Evolutionary conservation across 148 eudicot species (phyloP).

Genomic region (Pharnaceum exiguum): DNA sequence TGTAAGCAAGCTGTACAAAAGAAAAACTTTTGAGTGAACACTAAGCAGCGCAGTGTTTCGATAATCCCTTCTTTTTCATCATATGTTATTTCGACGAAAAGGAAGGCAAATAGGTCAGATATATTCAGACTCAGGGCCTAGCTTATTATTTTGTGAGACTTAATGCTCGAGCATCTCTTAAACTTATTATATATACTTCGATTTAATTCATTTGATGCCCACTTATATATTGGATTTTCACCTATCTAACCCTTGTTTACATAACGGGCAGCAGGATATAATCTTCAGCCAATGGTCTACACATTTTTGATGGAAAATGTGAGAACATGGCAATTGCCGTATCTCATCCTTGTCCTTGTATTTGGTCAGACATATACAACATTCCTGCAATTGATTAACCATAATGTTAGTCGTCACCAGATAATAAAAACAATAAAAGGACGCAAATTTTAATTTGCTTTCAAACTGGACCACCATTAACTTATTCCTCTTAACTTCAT

Average conservation of each 20-base stretch:
- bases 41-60: no score
- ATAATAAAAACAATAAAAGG: neutral
- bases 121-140: no score
- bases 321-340: constrained; percentile 73
- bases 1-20: neutral
- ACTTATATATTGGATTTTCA: neutral
- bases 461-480: no score
- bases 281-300: constrained; percentile 96
- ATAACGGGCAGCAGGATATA: constrained; percentile 86
- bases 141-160: no score
- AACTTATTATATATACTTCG: no score
- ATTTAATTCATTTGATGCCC: no score
- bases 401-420: neutral
- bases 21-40: neutral
- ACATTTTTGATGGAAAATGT: constrained; percentile 71
- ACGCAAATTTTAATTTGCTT: neutral
- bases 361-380: constrained; percentile 81
- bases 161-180: no score
- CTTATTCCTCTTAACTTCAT: no score
- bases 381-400: constrained; percentile 44
- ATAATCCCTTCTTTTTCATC: neutral
- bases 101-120: no score
- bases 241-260: constrained; percentile 64
- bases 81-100: neutral
- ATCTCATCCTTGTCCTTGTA: constrained; percentile 84